A percentile compares a stretch with the other conserved stretches of the same genome.
Evolutionary conservation across 495 filamentous ascomycete genomes (phyloP).

Genomic region (Penicilliopsis zonata): DNA sequence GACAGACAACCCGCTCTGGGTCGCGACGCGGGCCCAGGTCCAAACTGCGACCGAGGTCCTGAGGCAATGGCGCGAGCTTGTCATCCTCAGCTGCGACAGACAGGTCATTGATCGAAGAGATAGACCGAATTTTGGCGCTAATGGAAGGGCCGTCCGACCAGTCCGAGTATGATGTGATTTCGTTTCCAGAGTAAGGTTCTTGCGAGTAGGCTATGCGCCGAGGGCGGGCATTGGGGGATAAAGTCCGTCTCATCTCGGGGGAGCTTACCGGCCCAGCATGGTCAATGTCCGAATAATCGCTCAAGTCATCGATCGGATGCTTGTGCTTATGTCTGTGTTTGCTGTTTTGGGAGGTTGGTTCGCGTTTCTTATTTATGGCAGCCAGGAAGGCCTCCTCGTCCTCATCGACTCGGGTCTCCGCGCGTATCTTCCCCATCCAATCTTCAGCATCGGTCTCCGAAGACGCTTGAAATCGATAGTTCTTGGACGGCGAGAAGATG

Average conservation of each 20-base stretch:
- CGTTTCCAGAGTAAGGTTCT: slow-evolving; percentile 84
- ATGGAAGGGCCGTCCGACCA: slow-evolving; percentile 56
- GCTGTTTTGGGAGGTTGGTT: slow-evolving; percentile 19
- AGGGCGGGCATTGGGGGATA: slow-evolving; percentile 14
- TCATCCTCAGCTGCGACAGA: slow-evolving; percentile 17
- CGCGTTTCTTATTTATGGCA: slow-evolving; percentile 32
- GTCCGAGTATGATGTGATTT: slow-evolving; percentile 80
- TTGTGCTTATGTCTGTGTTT: too few relatives aligned
- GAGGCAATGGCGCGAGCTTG: slow-evolving; percentile 19
- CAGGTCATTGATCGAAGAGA: slow-evolving; percentile 20
- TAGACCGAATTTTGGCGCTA: slow-evolving; percentile 18
- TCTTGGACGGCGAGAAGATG: slow-evolving; percentile 82
- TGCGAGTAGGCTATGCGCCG: slow-evolving; percentile 39
- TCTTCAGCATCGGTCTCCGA: slow-evolving; percentile 65
- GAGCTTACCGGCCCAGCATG: slow-evolving; percentile 27
- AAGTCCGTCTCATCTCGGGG: slow-evolving; percentile 25
- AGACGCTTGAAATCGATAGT: slow-evolving; percentile 75
- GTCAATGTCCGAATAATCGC: slow-evolving; percentile 32
- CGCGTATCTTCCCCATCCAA: slow-evolving; percentile 77
- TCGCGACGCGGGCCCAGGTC: slow-evolving; percentile 44
- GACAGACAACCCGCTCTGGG: slow-evolving; percentile 71
- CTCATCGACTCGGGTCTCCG: slow-evolving; percentile 70
- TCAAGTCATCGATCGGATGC: slow-evolving; percentile 29
- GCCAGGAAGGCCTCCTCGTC: slow-evolving; percentile 69
- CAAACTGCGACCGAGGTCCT: slow-evolving; percentile 46